A percentile compares a stretch with the other conserved stretches of the same genome.
Evolutionary conservation across 2,329 filamentous ascomycete genomes (phyloP).

Genomic region (Cyphellophora attinorum): DNA sequence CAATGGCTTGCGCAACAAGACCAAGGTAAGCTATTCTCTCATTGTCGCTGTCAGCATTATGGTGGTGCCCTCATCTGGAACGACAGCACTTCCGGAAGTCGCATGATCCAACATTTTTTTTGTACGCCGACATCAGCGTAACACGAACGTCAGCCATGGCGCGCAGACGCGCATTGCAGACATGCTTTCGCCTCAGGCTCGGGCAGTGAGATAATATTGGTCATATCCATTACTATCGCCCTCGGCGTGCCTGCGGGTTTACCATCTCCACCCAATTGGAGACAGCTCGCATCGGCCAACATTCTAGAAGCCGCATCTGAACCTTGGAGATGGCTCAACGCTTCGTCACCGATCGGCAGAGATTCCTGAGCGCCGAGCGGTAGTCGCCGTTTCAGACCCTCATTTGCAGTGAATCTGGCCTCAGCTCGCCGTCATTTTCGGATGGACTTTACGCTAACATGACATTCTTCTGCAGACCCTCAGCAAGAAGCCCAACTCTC

Average conservation of each 20-base stretch:
- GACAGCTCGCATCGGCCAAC: not conserved
- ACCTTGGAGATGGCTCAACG: too few species aligned
- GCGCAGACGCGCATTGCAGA: too few species aligned
- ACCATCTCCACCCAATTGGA: slow-evolving; percentile 1
- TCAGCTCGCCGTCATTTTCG: too few species aligned
- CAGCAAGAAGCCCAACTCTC: slow-evolving; percentile 43
- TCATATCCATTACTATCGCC: not conserved
- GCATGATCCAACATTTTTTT: too few species aligned
- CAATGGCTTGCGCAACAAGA: slow-evolving; percentile 85
- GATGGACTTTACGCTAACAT: too few species aligned
- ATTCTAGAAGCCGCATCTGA: not conserved
- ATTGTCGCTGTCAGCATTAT: slow-evolving; percentile 2
- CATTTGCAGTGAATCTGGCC: too few species aligned
- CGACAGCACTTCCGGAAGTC: too few species aligned
- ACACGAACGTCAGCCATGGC: not conserved
- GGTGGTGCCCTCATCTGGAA: not conserved
- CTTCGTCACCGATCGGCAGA: too few species aligned
- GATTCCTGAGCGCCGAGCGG: too few species aligned
- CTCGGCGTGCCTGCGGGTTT: not conserved
- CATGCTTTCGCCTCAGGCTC: too few species aligned
- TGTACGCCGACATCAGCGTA: too few species aligned
- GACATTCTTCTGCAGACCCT: slow-evolving; percentile 46
- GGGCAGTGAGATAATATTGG: slow-evolving; percentile 1
- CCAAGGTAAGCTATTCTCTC: slow-evolving; percentile 62
- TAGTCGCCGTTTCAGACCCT: too few species aligned